Percentiles rank a stretch among this genome's conserved stretches.
These are phyloP conservation scores for Colletotrichum trifolii DNA, from an alignment of 2,329 filamentous ascomycete genomes.

Conservation along the genomic window DNA sequence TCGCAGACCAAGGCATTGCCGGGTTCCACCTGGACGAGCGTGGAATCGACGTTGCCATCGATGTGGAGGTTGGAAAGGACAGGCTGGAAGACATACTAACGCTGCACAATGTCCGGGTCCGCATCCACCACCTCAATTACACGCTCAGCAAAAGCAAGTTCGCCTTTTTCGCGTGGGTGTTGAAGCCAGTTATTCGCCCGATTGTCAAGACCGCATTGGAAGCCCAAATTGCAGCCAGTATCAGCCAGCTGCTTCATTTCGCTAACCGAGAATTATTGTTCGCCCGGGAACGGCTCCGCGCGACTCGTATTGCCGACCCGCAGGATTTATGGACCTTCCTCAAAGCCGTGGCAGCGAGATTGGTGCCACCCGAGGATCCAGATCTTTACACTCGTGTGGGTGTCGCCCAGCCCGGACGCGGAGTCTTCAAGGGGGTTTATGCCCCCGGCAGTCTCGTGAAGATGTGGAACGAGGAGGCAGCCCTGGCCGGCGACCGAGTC, in stretches of 20 bases:
- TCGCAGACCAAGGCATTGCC: conserved; percentile 86
- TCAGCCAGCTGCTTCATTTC: conserved; percentile 75
- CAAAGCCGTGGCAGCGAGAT: conserved; percentile 80
- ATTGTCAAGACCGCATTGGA: conserved; percentile 84
- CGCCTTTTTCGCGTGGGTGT: conserved; percentile 80
- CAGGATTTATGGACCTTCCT: conserved; percentile 84
- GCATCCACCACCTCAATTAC: conserved; percentile 89
- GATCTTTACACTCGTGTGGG: conserved; percentile 82
- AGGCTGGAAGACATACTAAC: conserved; percentile 83
- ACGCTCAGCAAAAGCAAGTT: conserved; percentile 79
- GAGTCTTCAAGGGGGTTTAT: conserved; percentile 85
- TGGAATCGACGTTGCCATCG: conserved; percentile 86
- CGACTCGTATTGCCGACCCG: conserved; percentile 84
- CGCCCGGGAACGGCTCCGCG: conserved; percentile 86
- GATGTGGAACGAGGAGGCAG: conserved; percentile 87
- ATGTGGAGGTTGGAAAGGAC: conserved; percentile 84
- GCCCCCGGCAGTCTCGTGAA: conserved; percentile 90
- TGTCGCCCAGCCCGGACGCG: conserved; percentile 64
- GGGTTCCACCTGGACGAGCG: conserved; percentile 87
- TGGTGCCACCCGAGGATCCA: conserved; percentile 78
- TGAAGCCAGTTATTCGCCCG: conserved; percentile 86
- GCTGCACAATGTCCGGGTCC: conserved; percentile 79
- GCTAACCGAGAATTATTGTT: conserved; percentile 89
- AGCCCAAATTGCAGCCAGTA: conserved; percentile 77
- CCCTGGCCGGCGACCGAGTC: conserved; percentile 76